Conservation (phyloP, 2,329 filamentous ascomycete species). For the Sclerotinia minor region DNA sequence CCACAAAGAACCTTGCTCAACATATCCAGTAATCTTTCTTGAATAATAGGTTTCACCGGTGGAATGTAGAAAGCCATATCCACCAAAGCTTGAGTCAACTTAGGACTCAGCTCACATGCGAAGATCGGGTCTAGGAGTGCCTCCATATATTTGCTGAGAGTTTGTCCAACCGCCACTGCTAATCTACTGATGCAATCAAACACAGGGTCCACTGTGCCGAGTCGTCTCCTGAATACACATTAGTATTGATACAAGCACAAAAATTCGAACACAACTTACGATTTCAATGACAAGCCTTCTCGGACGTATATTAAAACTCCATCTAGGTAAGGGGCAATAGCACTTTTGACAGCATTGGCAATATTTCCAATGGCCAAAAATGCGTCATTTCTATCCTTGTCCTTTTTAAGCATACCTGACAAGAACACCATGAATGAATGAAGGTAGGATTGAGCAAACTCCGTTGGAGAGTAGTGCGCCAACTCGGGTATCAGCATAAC, state of each 20-base stretch:
- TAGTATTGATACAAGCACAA: constrained; percentile 31
- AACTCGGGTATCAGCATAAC: constrained; percentile 89
- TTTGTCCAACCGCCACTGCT: constrained; percentile 91
- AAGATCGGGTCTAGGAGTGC: constrained; percentile 94
- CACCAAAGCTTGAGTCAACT: constrained; percentile 90
- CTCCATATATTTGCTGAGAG: constrained; percentile 97
- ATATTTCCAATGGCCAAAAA: constrained; percentile 96
- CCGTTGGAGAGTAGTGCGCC: constrained; percentile 85
- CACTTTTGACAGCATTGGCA: constrained; percentile 91
- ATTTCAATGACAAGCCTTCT: constrained; percentile 82
- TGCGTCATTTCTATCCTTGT: constrained; percentile 89
- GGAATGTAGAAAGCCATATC: constrained; percentile 99
- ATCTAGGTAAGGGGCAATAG: constrained; percentile 92
- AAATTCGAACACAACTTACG: constrained; percentile 46
- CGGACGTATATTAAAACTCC: constrained; percentile 91
- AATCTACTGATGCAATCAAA: constrained; percentile 98
- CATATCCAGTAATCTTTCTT: constrained; percentile 91
- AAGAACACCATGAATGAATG: constrained; percentile 98
- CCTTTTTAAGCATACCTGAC: constrained; percentile 88
- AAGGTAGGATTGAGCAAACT: constrained; percentile 84
- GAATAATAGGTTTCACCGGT: constrained; percentile 87
- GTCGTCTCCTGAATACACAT: constrained; percentile 44
- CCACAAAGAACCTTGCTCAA: constrained; percentile 91
- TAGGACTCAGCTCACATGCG: constrained; percentile 89
- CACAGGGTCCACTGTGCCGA: constrained; percentile 66